Base-by-base conservation (phyloP, 345 rosid species). In the Moringa oleifera region DNA sequence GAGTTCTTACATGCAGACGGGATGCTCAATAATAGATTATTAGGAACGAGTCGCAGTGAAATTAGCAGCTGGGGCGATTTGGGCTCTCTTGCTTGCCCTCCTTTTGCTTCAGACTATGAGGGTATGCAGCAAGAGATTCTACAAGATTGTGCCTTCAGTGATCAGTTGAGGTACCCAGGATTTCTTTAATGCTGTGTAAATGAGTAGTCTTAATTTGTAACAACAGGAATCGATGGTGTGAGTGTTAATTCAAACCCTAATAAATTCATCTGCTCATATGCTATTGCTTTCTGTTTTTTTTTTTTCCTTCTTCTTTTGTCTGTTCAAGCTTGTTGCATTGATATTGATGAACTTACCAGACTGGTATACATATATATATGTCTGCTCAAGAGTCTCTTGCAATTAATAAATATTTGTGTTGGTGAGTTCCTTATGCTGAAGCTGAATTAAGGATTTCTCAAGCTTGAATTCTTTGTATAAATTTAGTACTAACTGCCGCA, bases 1-100 rank as follows among this genome's bases (percentile, higher is more conserved):
- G 90, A 78, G 73, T 78, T 85, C 53, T 67, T 81, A 20, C 58
- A 72, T 10, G 73, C 64, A 4, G 81, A 75, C 10, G 75, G 63
- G 17, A 50, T 57, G 59, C 20, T 62, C 13, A 65, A 65, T n/a
- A 46, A 17, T n/a, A 59, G 68, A 61, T 33, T 28, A 2, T 53
- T 41, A 16, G 12, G 12, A 20, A 46, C 64, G 49, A 51, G 41
- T 52, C 50, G 71, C 46, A 53, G 65, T 31, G 74, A 51, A 62
- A 37, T 19, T 49, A 33, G 24, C 23, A 59, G 71, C 45, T 75
- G 77, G 80, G 65, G 71, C 46, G 71, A 75, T 25, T 59, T 71
- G 54, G 61, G 64, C 53, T 63, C 77, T 31, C 18, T 58, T 64
- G 58, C 64, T 37, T 61, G 22, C 63, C 67, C 74, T 68, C 49